Percentiles rank a stretch among this genome's conserved stretches.
Conservation (phyloP, 768 basidiomycete genomes). For the Tephrocybe sp. region DNA sequence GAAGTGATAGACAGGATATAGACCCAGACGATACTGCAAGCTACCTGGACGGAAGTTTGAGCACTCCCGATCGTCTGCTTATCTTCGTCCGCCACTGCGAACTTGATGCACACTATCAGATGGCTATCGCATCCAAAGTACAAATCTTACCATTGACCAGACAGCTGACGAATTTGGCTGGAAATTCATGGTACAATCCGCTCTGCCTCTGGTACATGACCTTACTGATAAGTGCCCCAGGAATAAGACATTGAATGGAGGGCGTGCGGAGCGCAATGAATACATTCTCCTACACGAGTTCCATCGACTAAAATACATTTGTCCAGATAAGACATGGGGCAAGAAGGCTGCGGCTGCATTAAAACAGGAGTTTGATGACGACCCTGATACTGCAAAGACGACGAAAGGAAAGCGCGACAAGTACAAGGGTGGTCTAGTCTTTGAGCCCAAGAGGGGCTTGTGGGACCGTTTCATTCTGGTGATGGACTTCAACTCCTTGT, state of each 20-base stretch:
- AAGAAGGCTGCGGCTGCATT: conserved; percentile 59
- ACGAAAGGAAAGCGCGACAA: conserved; percentile 82
- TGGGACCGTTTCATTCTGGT: conserved; percentile 98
- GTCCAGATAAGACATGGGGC: conserved; percentile 90
- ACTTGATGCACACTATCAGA: conserved; percentile 93
- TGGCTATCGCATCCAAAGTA: conserved; percentile 94
- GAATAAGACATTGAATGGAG: conserved; percentile 97
- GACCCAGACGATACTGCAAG: conserved; percentile 92
- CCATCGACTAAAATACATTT: conserved; percentile 92
- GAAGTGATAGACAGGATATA: conserved; percentile 85
- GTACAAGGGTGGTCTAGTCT: conserved; percentile 97
- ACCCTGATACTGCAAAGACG: conserved; percentile 56
- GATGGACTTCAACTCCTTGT: conserved; percentile 99
- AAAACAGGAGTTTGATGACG: conserved; percentile 51
- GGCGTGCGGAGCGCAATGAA: conserved; percentile 97
- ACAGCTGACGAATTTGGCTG: conserved; percentile 93
- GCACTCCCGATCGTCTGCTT: conserved; percentile 72
- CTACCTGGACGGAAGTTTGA: conserved; percentile 83
- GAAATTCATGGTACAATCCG: conserved; percentile 80
- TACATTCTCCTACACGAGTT: conserved; percentile 99
- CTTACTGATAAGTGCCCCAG: conserved; percentile 37
- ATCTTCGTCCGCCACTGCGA: conserved; percentile 94
- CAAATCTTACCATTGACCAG: conserved; percentile 90
- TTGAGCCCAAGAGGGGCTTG: conserved; percentile 91
- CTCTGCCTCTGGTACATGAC: background rate